Evolutionary conservation across 2,329 filamentous ascomycete species (phyloP).

Genomic region (Fusarium dlaminii): DNA sequence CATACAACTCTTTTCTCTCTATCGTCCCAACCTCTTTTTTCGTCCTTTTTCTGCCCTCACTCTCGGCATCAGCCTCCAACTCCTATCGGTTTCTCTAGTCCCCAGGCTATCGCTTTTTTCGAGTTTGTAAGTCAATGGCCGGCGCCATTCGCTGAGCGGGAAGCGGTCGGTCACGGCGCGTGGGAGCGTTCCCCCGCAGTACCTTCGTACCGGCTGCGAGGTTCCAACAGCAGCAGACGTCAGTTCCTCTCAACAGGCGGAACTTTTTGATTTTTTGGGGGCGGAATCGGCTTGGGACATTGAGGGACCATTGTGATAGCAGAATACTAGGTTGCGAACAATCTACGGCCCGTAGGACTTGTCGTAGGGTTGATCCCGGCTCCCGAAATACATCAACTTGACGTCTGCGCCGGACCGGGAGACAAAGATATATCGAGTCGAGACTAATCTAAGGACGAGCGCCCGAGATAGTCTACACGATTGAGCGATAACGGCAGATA

Average conservation of each 20-base stretch:
- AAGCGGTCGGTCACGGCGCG: slow-evolving; percentile 66
- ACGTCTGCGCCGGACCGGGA: slow-evolving; percentile 14
- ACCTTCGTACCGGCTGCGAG: slow-evolving; percentile 52
- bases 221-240: slow-evolving; percentile 38
- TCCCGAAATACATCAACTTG: slow-evolving; percentile 19
- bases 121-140: slow-evolving; percentile 61
- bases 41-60: slow-evolving; percentile 7
- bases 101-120: slow-evolving; percentile 26
- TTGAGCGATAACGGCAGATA: slow-evolving; percentile 9
- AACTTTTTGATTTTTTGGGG: slow-evolving; percentile 18
- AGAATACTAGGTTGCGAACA: slow-evolving; percentile 4
- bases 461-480: background rate
- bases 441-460: background rate
- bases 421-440: background rate
- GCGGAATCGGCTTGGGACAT: slow-evolving; percentile 15
- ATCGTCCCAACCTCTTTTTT: slow-evolving; percentile 7
- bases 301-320: slow-evolving; percentile 7
- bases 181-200: slow-evolving; percentile 69
- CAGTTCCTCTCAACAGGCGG: slow-evolving; percentile 7
- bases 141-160: slow-evolving; percentile 63
- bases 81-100: slow-evolving; percentile 15
- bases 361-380: background rate
- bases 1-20: slow-evolving; percentile 8
- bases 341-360: slow-evolving; percentile 1
- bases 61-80: slow-evolving; percentile 8